These are phyloP conservation scores for Plasmodium gallinaceum DNA, from an alignment of 169 alveolate genomes.

Conservation along the genomic window DNA sequence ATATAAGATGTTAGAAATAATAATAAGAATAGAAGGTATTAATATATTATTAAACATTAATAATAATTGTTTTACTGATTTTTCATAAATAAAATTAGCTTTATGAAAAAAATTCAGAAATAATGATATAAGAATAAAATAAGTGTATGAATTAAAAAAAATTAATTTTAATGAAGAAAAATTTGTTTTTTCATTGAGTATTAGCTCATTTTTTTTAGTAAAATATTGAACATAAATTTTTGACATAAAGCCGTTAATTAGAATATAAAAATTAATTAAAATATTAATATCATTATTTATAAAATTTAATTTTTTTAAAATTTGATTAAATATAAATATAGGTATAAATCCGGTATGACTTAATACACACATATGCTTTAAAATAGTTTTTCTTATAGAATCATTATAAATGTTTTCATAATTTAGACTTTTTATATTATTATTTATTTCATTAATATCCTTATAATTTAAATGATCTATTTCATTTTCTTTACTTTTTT, in stretches of 20 bases:
- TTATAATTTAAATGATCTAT: neutral
- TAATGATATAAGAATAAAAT: slow-evolving; percentile 13
- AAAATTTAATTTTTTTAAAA: slow-evolving; percentile 18
- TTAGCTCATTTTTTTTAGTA: slow-evolving; percentile 9
- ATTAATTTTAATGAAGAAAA: neutral
- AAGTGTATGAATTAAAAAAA: slow-evolving; percentile 11
- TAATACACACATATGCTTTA: slow-evolving; percentile 42
- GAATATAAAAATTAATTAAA: slow-evolving; percentile 22
- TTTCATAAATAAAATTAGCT: slow-evolving; percentile 19
- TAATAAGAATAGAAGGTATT: slow-evolving; percentile 41
- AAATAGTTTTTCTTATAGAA: slow-evolving; percentile 2
- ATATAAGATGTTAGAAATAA: slow-evolving; percentile 41
- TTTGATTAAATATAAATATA: slow-evolving; percentile 14
- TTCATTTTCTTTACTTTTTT: no score
- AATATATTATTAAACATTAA: slow-evolving; percentile 17
- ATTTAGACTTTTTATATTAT: neutral
- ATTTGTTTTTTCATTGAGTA: neutral
- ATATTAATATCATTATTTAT: slow-evolving; percentile 9
- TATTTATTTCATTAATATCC: neutral
- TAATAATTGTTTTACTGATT: neutral
- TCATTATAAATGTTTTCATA: neutral
- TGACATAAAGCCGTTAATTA: slow-evolving; percentile 28
- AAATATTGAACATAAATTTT: slow-evolving; percentile 22
- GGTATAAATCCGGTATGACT: slow-evolving; percentile 63
- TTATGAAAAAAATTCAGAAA: slow-evolving; percentile 21